Conservation (phyloP, 345 rosid genomes). For the Salix dunnii region DNA sequence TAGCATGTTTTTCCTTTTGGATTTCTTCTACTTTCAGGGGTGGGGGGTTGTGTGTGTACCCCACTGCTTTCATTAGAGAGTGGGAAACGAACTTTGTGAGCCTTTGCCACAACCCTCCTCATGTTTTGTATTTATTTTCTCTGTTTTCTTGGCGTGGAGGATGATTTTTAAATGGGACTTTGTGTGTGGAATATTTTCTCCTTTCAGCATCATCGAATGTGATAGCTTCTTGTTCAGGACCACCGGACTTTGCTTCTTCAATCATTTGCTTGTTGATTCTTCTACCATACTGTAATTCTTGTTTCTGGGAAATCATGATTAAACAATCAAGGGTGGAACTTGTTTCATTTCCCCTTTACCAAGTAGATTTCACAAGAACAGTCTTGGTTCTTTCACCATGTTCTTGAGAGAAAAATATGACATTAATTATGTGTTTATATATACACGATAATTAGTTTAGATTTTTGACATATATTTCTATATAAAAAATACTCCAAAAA, state of each 20-base stretch:
- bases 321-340: no score
- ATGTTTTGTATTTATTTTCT: background rate
- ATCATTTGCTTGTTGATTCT: background rate
- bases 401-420: no score
- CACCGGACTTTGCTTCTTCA: background rate
- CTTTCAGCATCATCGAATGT: background rate
- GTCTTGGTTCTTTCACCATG: no score
- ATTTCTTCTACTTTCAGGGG: background rate
- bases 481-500: no score
- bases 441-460: no score
- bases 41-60: background rate
- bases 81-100: background rate
- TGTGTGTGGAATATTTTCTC: background rate
- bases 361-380: no score
- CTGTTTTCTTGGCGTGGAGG: background rate
- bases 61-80: constrained; percentile 10
- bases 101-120: no score
- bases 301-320: background rate
- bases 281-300: background rate
- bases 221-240: background rate
- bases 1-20: constrained; percentile 36
- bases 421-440: no score
- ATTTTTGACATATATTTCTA: no score
- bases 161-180: no score
- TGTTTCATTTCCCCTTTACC: no score